phyloP scores from a whole-genome alignment of 371 early-diverging fungal species.

The Rhizopus microsporus region DNA sequence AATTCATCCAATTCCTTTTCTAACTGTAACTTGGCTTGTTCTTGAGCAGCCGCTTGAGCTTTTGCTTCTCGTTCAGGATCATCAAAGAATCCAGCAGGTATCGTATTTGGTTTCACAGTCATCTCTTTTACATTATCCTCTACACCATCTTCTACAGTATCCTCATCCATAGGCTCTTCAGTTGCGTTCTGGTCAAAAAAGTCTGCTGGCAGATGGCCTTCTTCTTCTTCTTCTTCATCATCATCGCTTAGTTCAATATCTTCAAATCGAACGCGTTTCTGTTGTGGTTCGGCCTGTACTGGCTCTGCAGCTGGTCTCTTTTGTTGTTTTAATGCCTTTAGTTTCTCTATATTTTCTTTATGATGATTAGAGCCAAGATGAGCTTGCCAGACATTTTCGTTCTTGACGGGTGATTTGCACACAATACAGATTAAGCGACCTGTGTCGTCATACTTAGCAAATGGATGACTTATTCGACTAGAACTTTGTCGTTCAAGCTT shows the following conservation, averaged over 20 bases:
- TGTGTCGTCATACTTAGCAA: conserved; percentile 49
- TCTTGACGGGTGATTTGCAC: conserved; percentile 35
- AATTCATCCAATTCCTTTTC: conserved; percentile 38
- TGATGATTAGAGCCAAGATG: conserved; percentile 39
- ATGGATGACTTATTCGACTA: conserved; percentile 39
- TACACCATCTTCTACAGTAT: conserved; percentile 11
- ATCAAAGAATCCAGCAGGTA: conserved; percentile 53
- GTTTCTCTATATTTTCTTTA: conserved; percentile 41
- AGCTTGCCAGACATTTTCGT: conserved; percentile 40
- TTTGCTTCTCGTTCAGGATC: conserved; percentile 51
- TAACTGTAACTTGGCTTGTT: conserved; percentile 32
- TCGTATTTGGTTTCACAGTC: not conserved
- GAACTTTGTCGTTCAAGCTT: conserved; percentile 36
- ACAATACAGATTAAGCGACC: conserved; percentile 38
- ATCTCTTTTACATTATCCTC: conserved; percentile 11
- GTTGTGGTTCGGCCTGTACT: conserved; percentile 10
- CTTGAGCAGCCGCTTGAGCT: conserved; percentile 31
- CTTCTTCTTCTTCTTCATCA: conserved; percentile 23
- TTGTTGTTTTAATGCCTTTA: conserved; percentile 36
- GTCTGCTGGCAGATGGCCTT: conserved; percentile 18
- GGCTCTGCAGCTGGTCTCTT: conserved; percentile 23
- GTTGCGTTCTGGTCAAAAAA: conserved; percentile 23
- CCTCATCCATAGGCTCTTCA: conserved; percentile 11
- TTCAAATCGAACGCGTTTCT: conserved; percentile 24
- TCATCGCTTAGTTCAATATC: conserved; percentile 21